A percentile compares a stretch with the other conserved stretches of the same genome.
Conservation (phyloP, 192 early-diverging fungal genomes). For the Cetraspora pellucida region DNA sequence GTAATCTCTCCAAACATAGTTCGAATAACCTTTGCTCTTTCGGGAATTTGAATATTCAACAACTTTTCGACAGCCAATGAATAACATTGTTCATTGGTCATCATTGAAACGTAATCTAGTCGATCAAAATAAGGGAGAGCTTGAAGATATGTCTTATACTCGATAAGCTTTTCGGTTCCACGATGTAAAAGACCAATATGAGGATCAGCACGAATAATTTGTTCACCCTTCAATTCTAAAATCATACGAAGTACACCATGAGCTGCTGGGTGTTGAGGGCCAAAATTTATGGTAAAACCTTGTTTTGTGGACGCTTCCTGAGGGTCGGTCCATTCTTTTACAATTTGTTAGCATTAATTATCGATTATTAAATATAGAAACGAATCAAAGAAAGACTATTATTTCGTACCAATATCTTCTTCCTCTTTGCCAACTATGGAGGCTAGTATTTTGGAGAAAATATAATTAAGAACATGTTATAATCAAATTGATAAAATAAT, state of each 20-base stretch:
- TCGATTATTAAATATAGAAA: neutral
- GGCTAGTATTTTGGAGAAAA: too few species aligned
- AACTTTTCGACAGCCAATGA: constrained; percentile 98
- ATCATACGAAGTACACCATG: constrained; percentile 96
- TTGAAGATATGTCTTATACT: constrained; percentile 98
- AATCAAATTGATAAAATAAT: too few species aligned
- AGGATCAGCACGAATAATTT: constrained; percentile 91
- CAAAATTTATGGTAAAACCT: constrained; percentile 96
- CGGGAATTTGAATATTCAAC: constrained; percentile 94
- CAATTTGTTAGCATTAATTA: neutral
- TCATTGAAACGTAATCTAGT: constrained; percentile 98
- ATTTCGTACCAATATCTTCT: too few species aligned
- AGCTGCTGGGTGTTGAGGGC: constrained; percentile 98
- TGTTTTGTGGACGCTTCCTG: constrained; percentile 25
- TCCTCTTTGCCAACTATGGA: too few species aligned
- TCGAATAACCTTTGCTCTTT: constrained; percentile 94
- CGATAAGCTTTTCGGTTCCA: constrained; percentile 98
- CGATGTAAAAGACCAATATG: constrained; percentile 97
- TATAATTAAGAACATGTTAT: too few species aligned
- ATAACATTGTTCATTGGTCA: constrained; percentile 98
- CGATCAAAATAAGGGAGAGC: constrained; percentile 98
- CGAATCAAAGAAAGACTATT: too few species aligned
- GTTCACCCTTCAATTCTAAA: constrained; percentile 90
- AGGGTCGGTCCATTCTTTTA: constrained; percentile 27
- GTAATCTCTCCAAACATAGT: constrained; percentile 98